Base-by-base conservation (phyloP, 495 filamentous ascomycete species). In the Talaromyces proteolyticus region DNA sequence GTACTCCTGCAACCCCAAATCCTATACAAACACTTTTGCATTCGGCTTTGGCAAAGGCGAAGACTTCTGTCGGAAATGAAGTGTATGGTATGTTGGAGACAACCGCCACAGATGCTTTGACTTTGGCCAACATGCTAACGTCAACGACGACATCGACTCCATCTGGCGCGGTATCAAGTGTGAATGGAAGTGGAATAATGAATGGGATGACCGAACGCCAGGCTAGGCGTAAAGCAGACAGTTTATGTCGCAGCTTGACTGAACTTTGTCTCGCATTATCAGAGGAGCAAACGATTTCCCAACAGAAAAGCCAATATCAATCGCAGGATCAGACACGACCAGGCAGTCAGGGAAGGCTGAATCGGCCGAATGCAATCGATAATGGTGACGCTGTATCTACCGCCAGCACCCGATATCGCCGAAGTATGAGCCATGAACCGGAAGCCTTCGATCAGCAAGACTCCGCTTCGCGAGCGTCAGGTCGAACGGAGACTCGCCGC, bases 241-340 rank as follows among this genome's bases (percentile, higher is more conserved):
- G 85, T 58, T 79, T 97, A 64, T 97, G 94, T 66, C 81, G 93
- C 42, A 91, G 87, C 56, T 67, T 98, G 50, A 97, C 93, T 2
- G 93, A 98, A 59, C 74, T 98, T 19, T 95, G 89, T 60, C 77
- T 98, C 36, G 89, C 89, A 14, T 69, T 98, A 39, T 86, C 86
- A n/a, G 72, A 72, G 36, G 67, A 69, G 45, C 63, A 69, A 21
- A 53, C 66, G n/a, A 17, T 44, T n/a, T 46, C 8, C 26, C 34
- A 44, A 17, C 37, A 40, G 17, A 59, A 56, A 23, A 59, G 44
- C 22, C 56, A 61, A 23, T 67, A 37, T 22, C 45, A 47, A 38
- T 19, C 25, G 20, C 45, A 49, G 21, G 47, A 49, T n/a, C 37
- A 21, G 47, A 25, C 17, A 5, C 47, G 63, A 36, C 53, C 62